Percentiles rank a stretch among this genome's conserved stretches.
These are phyloP conservation scores for Diplodia scrobiculata DNA, from an alignment of 2,329 filamentous ascomycete species.

Conservation along the genomic window DNA sequence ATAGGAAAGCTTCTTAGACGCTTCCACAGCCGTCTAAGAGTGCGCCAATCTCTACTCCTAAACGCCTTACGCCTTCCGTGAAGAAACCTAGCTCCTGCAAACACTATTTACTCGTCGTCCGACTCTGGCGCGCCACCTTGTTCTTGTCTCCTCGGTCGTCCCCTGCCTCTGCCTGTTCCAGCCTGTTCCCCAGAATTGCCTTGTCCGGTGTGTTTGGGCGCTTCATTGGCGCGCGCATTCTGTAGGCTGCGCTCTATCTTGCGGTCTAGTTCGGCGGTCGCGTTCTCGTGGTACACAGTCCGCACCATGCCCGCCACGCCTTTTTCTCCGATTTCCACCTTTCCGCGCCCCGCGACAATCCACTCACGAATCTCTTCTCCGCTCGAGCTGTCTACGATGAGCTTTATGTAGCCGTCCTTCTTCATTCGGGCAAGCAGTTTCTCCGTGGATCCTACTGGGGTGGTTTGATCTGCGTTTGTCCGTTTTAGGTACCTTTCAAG, in stretches of 20 bases:
- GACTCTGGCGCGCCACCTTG: constrained; percentile 10
- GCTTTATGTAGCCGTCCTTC: constrained; percentile 80
- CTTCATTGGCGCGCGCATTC: background rate
- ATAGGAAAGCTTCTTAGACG: background rate
- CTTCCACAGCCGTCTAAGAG: background rate
- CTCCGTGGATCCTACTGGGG: constrained; percentile 73
- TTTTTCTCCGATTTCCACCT: constrained; percentile 77
- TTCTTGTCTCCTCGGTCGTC: constrained; percentile 5
- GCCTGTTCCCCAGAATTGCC: background rate
- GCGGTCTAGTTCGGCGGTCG: constrained; percentile 39
- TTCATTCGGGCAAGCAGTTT: constrained; percentile 72
- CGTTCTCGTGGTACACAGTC: constrained; percentile 54
- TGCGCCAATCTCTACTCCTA: background rate
- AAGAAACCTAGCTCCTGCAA: background rate
- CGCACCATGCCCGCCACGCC: constrained; percentile 71
- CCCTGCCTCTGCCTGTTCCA: constrained; percentile 10
- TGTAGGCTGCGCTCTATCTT: constrained; percentile 42
- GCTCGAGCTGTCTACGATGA: constrained; percentile 66
- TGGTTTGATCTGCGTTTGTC: constrained; percentile 73
- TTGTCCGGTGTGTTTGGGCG: background rate
- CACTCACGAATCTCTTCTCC: constrained; percentile 80
- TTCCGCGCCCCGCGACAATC: constrained; percentile 80
- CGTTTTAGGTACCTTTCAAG: constrained; percentile 73
- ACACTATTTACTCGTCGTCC: constrained; percentile 6
- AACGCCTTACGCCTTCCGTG: constrained; percentile 24